Evolutionary conservation across 108 stramenopile genomes (phyloP).

Genomic region (Cyclotella distinguenda): DNA sequence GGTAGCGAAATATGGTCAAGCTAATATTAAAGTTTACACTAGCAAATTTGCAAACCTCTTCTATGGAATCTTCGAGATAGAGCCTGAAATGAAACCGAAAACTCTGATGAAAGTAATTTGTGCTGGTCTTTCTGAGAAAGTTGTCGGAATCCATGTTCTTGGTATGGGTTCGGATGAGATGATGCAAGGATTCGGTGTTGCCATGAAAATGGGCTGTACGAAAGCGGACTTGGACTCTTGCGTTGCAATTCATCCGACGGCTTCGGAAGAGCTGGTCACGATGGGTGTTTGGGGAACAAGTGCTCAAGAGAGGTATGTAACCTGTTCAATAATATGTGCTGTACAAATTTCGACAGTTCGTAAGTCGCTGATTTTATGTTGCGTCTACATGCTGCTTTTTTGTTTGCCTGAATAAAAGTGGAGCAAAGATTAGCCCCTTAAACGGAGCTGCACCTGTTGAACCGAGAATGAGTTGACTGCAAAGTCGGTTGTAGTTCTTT

Average conservation of each 20-base stretch:
- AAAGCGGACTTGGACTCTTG: conserved; percentile 96
- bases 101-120: conserved; percentile 90
- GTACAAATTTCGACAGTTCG: no score
- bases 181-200: conserved; percentile 90
- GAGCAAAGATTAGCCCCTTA: conserved; percentile 69
- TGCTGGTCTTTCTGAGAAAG: conserved; percentile 80
- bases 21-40: conserved; percentile 90
- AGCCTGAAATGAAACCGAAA: conserved; percentile 90
- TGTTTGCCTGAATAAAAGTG: no score
- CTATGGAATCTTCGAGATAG: conserved; percentile 85
- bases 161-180: conserved; percentile 96
- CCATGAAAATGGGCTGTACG: conserved; percentile 92
- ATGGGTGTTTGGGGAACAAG: conserved; percentile 84
- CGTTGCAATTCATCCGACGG: conserved; percentile 96
- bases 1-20: conserved; percentile 78
- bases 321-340: no score
- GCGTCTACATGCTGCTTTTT: no score
- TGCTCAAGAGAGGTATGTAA: no score
- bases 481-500: conserved; percentile 11
- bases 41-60: conserved; percentile 89
- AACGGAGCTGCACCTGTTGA: conserved; percentile 65
- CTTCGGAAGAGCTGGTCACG: conserved; percentile 88
- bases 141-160: conserved; percentile 92
- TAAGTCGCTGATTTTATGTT: no score
- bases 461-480: conserved; percentile 40